Evolutionary conservation across 2,329 filamentous ascomycete genomes (phyloP).

Genomic region (Xylaria sp.): DNA sequence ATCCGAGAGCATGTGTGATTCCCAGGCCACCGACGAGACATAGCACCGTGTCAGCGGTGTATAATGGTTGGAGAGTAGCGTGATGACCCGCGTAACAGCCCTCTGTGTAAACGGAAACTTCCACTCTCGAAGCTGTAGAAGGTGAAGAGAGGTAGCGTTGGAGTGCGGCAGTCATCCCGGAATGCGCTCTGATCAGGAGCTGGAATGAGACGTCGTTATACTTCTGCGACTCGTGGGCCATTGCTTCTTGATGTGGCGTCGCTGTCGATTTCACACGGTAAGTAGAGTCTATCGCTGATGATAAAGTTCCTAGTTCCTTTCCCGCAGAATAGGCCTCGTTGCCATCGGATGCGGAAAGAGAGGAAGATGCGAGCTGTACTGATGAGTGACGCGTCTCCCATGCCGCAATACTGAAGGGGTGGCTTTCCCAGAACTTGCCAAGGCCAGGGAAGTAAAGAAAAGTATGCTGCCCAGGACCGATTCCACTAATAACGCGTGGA

Average conservation of each 20-base stretch:
- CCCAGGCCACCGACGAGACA: conserved; percentile 37
- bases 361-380: background rate
- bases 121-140: background rate
- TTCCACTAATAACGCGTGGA: conserved; percentile 14
- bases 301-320: background rate
- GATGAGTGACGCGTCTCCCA: conserved; percentile 27
- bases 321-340: background rate
- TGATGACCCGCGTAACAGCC: conserved; percentile 37
- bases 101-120: conserved; percentile 35
- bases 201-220: conserved; percentile 19
- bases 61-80: conserved; percentile 26
- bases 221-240: conserved; percentile 4
- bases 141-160: conserved; percentile 22
- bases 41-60: conserved; percentile 34
- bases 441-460: conserved; percentile 39
- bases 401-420: conserved; percentile 43
- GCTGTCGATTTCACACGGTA: conserved; percentile 4
- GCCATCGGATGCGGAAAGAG: conserved; percentile 6
- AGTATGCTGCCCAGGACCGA: conserved; percentile 37
- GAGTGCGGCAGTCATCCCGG: conserved; percentile 32
- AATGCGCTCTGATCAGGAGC: conserved; percentile 33
- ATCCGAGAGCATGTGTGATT: conserved; percentile 37
- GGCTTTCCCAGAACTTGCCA: conserved; percentile 43
- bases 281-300: background rate
- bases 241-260: background rate